These are phyloP conservation scores for Penicillium paneum DNA, from an alignment of 2,329 filamentous ascomycete genomes.

Conservation along the genomic window DNA sequence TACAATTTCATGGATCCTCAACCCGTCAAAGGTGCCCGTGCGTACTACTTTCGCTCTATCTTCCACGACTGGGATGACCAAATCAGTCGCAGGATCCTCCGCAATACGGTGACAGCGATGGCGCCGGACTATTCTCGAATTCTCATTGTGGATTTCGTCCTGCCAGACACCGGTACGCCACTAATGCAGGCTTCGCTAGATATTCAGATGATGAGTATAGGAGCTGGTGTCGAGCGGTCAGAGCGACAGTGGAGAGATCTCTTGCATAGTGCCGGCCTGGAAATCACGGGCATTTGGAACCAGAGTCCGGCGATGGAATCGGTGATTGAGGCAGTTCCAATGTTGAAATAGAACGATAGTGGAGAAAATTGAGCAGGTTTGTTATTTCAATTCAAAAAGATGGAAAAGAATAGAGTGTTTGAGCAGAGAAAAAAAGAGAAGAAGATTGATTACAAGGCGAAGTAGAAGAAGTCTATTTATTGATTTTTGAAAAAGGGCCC, in stretches of 20 bases:
- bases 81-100: slow-evolving; percentile 32
- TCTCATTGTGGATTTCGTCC: slow-evolving; percentile 37
- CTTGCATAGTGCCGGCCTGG: slow-evolving; percentile 27
- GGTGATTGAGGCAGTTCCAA: slow-evolving; percentile 28
- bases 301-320: slow-evolving; percentile 28
- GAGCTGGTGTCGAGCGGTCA: slow-evolving; percentile 34
- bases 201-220: slow-evolving; percentile 41
- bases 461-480: not conserved
- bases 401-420: not conserved
- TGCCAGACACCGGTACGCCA: slow-evolving; percentile 29
- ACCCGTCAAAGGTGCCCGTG: slow-evolving; percentile 32
- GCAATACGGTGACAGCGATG: slow-evolving; percentile 34
- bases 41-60: slow-evolving; percentile 39
- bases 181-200: slow-evolving; percentile 33
- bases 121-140: slow-evolving; percentile 30
- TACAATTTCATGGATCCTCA: slow-evolving; percentile 36
- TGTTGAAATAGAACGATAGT: not conserved
- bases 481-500: not conserved
- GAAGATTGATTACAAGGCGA: not conserved
- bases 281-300: slow-evolving; percentile 31
- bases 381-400: not conserved
- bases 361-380: not conserved
- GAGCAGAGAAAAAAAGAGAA: not conserved
- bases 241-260: slow-evolving; percentile 33
- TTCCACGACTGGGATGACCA: slow-evolving; percentile 41